Conservation (phyloP, 306 rosid genomes). For the Castanea sativa region DNA sequence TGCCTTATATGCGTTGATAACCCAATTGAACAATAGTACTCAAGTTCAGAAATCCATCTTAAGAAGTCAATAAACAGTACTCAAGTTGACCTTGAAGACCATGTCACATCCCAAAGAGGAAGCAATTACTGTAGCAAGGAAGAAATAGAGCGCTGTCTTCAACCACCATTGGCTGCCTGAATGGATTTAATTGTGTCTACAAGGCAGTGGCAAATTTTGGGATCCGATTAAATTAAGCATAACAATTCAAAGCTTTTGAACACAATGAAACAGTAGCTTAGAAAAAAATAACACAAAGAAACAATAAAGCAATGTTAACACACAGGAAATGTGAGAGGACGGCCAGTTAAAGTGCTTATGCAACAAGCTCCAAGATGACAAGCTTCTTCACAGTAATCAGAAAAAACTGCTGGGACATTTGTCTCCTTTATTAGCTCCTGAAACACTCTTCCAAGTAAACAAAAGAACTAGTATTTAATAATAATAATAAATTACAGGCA, state of each 20-base stretch:
- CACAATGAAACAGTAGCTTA: neutral
- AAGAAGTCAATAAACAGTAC: neutral
- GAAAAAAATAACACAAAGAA: neutral
- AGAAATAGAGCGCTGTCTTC: slow-evolving; percentile 68
- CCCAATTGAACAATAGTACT: neutral
- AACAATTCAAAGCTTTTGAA: neutral
- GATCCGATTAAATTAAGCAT: neutral
- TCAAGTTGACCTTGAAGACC: neutral
- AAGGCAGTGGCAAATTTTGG: slow-evolving; percentile 16
- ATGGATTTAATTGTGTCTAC: slow-evolving; percentile 91
- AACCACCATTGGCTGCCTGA: slow-evolving; percentile 79
- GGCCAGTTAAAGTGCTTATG: slow-evolving; percentile 48
- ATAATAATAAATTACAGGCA: neutral
- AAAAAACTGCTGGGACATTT: slow-evolving; percentile 60
- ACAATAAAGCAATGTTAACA: slow-evolving; percentile 17
- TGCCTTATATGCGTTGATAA: neutral
- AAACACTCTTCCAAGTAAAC: slow-evolving; percentile 16
- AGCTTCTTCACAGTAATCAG: slow-evolving; percentile 94
- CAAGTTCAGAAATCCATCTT: neutral
- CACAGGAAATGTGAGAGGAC: slow-evolving; percentile 59
- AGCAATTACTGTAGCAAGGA: slow-evolving; percentile 92
- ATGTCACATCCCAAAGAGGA: slow-evolving; percentile 68
- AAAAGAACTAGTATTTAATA: neutral
- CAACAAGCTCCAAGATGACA: slow-evolving; percentile 86
- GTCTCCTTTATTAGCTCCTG: slow-evolving; percentile 66